phyloP scores from a whole-genome alignment of 129 eudicot species.

The Lactuca saligna region DNA sequence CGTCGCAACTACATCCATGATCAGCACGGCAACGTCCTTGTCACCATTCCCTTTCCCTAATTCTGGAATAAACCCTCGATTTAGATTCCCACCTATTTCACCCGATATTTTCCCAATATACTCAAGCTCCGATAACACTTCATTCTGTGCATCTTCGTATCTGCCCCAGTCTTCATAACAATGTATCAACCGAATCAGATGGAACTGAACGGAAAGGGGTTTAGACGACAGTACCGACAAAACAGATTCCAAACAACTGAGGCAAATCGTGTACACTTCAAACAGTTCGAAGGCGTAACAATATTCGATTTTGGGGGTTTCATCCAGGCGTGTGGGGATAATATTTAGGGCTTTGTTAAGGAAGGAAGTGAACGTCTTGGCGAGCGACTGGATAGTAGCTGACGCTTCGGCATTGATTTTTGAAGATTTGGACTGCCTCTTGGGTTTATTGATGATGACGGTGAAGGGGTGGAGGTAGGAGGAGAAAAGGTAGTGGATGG shows the following conservation, averaged over 20 bases:
- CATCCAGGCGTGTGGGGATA: constrained; percentile 68
- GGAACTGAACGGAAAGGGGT: too few relatives aligned
- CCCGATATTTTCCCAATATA: too few relatives aligned
- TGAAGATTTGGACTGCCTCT: constrained; percentile 26
- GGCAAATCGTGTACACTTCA: constrained; percentile 53
- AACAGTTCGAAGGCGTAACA: constrained; percentile 36
- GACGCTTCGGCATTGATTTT: constrained; percentile 27
- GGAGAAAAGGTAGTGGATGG: constrained; percentile 46
- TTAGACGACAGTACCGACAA: too few relatives aligned
- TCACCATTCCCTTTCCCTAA: too few relatives aligned
- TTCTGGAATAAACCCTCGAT: too few relatives aligned
- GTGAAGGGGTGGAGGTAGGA: constrained; percentile 54
- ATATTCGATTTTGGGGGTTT: constrained; percentile 48
- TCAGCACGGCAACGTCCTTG: too few relatives aligned
- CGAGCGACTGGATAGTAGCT: constrained; percentile 47
- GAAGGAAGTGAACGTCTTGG: constrained; percentile 62
- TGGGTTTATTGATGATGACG: constrained; percentile 35
- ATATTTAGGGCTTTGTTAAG: constrained; percentile 51
- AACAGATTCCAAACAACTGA: constrained; percentile 48
- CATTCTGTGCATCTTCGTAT: too few relatives aligned
- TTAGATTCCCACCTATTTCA: too few relatives aligned
- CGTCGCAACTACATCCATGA: too few relatives aligned
- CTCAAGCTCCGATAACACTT: too few relatives aligned
- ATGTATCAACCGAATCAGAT: too few relatives aligned
- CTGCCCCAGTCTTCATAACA: too few relatives aligned